Conservation (phyloP, 164 flowering plant species). For the Tinospora cordifolia region DNA sequence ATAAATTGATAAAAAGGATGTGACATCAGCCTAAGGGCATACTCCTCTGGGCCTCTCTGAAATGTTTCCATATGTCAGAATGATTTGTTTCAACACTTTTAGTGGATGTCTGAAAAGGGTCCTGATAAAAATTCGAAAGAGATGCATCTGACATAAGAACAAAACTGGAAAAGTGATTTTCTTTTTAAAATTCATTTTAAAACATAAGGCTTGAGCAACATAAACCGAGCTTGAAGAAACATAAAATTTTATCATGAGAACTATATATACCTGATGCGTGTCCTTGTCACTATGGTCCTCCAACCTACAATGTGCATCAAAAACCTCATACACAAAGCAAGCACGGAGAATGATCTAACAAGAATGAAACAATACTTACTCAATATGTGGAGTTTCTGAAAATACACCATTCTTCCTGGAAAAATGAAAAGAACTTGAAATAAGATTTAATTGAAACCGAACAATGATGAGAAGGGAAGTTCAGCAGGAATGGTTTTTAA, state of each 20-base stretch:
- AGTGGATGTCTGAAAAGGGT: slow-evolving; percentile 19
- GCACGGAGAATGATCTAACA: background rate
- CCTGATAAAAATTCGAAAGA: slow-evolving; percentile 10
- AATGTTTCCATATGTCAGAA: slow-evolving; percentile 54
- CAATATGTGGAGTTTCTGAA: slow-evolving; percentile 12
- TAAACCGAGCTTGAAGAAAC: background rate
- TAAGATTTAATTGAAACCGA: background rate
- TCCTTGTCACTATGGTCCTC: slow-evolving; percentile 23
- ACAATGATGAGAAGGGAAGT: background rate
- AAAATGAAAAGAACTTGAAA: background rate
- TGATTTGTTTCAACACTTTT: slow-evolving; percentile 19
- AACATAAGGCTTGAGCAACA: background rate
- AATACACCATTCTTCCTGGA: slow-evolving; percentile 28
- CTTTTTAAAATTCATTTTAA: background rate
- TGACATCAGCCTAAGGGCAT: slow-evolving; percentile 12
- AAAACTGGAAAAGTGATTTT: background rate
- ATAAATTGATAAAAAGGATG: background rate
- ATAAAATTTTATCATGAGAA: background rate
- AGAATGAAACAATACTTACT: slow-evolving; percentile 19
- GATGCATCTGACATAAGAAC: slow-evolving; percentile 5
- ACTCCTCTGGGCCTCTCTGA: slow-evolving; percentile 73
- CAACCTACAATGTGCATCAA: slow-evolving; percentile 23
- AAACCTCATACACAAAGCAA: background rate
- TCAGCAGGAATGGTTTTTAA: background rate
- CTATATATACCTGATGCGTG: slow-evolving; percentile 26